Percentiles rank a stretch among this genome's conserved stretches.
These are phyloP conservation scores for Thelephora terrestris DNA, from an alignment of 1,284 basidiomycete genomes.

Conservation along the genomic window DNA sequence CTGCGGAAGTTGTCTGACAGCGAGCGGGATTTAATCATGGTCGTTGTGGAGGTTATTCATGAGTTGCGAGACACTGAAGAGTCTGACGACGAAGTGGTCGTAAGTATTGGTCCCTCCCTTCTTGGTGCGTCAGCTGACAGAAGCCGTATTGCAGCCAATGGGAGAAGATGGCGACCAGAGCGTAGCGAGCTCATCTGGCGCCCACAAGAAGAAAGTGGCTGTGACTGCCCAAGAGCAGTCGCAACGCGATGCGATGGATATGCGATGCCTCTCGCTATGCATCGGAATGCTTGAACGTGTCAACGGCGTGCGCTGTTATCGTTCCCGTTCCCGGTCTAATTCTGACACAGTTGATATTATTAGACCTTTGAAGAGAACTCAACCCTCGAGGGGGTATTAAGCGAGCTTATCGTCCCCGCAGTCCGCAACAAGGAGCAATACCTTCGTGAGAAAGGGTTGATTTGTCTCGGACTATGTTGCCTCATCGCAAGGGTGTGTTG, in stretches of 20 bases:
- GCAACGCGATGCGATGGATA: conserved; percentile 61
- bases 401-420: conserved; percentile 85
- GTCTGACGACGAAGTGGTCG: conserved; percentile 17
- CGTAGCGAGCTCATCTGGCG: conserved; percentile 5
- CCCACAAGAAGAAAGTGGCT: neutral
- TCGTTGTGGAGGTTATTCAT: conserved; percentile 91
- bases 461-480: conserved; percentile 83
- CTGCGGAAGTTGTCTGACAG: conserved; percentile 75
- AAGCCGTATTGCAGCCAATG: too few species aligned
- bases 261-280: conserved; percentile 82
- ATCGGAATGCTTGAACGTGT: conserved; percentile 89
- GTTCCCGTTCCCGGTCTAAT: neutral
- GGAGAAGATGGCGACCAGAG: too few species aligned
- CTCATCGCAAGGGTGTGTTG: conserved; percentile 67
- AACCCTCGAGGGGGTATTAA: conserved; percentile 82
- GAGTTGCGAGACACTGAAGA: conserved; percentile 66
- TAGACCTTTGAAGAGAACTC: conserved; percentile 91
- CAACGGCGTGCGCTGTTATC: conserved; percentile 54
- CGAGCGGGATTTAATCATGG: conserved; percentile 86
- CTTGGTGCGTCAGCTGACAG: neutral
- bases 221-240: conserved; percentile 37
- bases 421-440: conserved; percentile 80
- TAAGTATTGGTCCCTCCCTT: neutral
- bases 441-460: conserved; percentile 80
- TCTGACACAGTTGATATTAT: conserved; percentile 4